These are phyloP conservation scores for Histomonas meleagridis DNA, from an alignment of 208 protist species.

Conservation along the genomic window DNA sequence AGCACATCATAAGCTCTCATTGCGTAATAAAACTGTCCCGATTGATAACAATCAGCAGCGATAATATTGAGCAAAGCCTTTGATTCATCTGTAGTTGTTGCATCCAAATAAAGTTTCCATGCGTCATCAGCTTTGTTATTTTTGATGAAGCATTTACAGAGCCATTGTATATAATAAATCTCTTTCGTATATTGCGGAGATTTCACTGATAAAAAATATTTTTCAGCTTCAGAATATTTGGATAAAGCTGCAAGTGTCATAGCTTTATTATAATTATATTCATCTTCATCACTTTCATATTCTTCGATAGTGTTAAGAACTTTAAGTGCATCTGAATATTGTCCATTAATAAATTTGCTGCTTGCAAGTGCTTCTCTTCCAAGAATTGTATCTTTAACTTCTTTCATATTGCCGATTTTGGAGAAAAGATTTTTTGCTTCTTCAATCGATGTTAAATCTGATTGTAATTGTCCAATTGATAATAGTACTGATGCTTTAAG, in stretches of 20 bases:
- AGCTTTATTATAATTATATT: constrained; percentile 6
- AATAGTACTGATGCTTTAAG: neutral
- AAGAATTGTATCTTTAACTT: neutral
- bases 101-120: neutral
- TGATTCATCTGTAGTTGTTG: neutral
- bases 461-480: neutral
- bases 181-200: neutral
- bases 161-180: neutral
- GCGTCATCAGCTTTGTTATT: constrained; percentile 1
- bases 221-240: neutral
- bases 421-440: neutral
- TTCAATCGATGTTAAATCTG: neutral
- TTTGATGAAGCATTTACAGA: constrained; percentile 21
- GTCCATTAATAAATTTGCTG: neutral
- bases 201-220: neutral
- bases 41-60: neutral
- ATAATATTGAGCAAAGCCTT: neutral
- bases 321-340: neutral
- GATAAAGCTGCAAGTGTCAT: neutral
- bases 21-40: neutral
- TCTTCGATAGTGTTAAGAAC: constrained; percentile 19
- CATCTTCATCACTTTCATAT: neutral
- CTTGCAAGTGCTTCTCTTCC: neutral
- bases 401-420: constrained; percentile 10
- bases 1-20: constrained; percentile 23